A percentile compares a stretch with the other conserved stretches of the same genome.
These are phyloP conservation scores for Nitzschia palea DNA, from an alignment of 108 stramenopile species.

Conservation along the genomic window DNA sequence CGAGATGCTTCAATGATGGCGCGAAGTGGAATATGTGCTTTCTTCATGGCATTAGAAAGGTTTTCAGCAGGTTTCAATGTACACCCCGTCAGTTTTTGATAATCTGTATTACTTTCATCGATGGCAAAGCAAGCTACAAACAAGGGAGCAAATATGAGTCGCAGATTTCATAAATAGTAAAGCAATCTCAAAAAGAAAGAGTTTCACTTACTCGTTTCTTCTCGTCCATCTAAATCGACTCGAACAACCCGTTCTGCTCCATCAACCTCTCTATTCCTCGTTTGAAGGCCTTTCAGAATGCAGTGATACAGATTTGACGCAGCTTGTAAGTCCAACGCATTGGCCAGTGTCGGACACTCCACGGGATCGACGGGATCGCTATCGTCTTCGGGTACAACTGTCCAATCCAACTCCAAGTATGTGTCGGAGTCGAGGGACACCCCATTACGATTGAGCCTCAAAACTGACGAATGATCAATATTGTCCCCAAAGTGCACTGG, in stretches of 20 bases:
- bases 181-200: not conserved
- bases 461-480: no score
- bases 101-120: not conserved
- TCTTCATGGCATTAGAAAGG: not conserved
- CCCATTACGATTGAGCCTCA: no score
- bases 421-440: no score
- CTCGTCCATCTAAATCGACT: not conserved
- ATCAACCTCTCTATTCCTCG: not conserved
- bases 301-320: conserved; percentile 3
- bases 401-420: conserved; percentile 11
- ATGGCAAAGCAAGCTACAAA: conserved; percentile 6
- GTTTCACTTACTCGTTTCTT: conserved; percentile 3
- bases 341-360: not conserved
- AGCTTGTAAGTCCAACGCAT: not conserved
- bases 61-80: conserved; percentile 4
- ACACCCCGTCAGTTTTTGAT: not conserved
- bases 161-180: not conserved
- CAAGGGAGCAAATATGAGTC: no score
- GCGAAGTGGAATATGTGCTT: not conserved
- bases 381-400: not conserved
- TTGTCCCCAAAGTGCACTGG: no score
- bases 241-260: not conserved
- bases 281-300: not conserved
- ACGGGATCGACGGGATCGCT: not conserved
- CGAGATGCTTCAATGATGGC: not conserved